Evolutionary conservation across 306 rosid genomes (phyloP).

Genomic region (Quillaja saponaria): DNA sequence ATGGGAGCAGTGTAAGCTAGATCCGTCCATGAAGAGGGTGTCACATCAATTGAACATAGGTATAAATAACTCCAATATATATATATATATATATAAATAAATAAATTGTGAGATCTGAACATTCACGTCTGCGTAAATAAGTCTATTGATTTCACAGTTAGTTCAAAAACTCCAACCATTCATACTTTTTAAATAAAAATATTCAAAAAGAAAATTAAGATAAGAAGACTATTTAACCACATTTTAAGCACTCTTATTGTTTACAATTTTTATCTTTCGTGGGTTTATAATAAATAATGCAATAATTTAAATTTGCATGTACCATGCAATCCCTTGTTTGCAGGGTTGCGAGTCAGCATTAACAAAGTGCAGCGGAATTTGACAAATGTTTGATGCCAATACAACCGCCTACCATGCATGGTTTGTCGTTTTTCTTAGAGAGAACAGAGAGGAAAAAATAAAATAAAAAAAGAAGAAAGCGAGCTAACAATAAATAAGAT

Average conservation of each 20-base stretch:
- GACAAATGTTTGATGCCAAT: not conserved
- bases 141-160: too few relatives aligned
- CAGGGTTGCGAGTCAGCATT: not conserved
- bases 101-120: too few relatives aligned
- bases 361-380: constrained; percentile 1
- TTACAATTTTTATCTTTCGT: not conserved
- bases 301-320: not conserved
- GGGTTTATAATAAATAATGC: not conserved
- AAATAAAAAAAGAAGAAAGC: not conserved
- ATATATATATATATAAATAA: too few relatives aligned
- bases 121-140: too few relatives aligned
- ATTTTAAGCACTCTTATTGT: not conserved
- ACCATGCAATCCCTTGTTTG: constrained; percentile 1
- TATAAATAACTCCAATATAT: too few relatives aligned
- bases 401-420: not conserved
- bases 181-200: too few relatives aligned
- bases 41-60: too few relatives aligned
- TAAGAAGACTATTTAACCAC: too few relatives aligned
- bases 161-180: too few relatives aligned
- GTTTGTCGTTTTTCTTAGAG: not conserved
- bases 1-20: too few relatives aligned
- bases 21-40: too few relatives aligned
- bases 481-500: not conserved
- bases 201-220: too few relatives aligned
- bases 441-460: not conserved